Evolutionary conservation across 768 basidiomycete genomes (phyloP).

Genomic region (Austroboletus eburneus): DNA sequence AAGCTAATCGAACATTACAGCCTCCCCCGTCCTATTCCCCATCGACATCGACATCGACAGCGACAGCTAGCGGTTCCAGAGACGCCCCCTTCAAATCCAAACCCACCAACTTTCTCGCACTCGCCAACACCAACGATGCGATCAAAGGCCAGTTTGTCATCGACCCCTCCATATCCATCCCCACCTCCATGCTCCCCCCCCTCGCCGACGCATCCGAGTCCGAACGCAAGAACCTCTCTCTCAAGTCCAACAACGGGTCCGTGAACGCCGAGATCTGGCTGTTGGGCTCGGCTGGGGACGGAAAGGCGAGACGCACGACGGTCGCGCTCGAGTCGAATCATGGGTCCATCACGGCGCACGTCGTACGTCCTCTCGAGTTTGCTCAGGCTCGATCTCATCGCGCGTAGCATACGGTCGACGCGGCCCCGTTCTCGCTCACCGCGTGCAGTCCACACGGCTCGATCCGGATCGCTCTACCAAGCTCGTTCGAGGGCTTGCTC

Average conservation of each 20-base stretch:
- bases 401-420: conserved; percentile 13
- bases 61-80: not conserved
- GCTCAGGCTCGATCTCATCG: not conserved
- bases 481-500: conserved; percentile 20
- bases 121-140: conserved; percentile 4
- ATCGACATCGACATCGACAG: not conserved
- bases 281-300: conserved; percentile 5
- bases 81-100: conserved; percentile 26
- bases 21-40: conserved; percentile 25
- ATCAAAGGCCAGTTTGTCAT: conserved; percentile 36
- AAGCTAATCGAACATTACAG: not conserved
- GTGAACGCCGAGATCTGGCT: conserved; percentile 41
- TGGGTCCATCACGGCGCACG: conserved; percentile 10
- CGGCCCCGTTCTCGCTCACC: conserved; percentile 13
- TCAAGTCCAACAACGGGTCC: conserved; percentile 32
- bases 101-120: conserved; percentile 22
- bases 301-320: conserved; percentile 12
- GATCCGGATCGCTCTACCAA: conserved; percentile 16
- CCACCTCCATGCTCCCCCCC: conserved; percentile 37
- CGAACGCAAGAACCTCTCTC: conserved; percentile 37
- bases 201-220: conserved; percentile 34
- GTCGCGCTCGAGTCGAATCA: conserved; percentile 18
- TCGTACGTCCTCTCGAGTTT: conserved; percentile 14
- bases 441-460: conserved; percentile 10
- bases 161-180: conserved; percentile 40